A percentile compares a stretch with the other conserved stretches of the same genome.
Conservation (phyloP, 805 yeast species). For the Geotrichum ghanense region DNA sequence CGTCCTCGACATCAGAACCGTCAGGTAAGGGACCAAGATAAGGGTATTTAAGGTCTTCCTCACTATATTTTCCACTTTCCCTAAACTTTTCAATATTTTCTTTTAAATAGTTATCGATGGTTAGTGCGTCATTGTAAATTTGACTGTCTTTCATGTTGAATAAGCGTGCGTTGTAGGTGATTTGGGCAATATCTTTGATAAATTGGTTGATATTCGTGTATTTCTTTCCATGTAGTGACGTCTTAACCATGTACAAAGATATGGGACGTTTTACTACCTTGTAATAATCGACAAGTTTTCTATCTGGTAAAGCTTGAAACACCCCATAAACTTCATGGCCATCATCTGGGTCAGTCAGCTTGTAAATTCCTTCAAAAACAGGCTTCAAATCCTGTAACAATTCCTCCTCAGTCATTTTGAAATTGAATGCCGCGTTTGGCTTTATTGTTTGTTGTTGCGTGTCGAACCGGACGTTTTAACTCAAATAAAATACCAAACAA, state of each 20-base stretch:
- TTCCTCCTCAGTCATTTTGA: no score
- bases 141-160: constrained; percentile 63
- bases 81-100: constrained; percentile 39
- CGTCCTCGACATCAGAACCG: constrained; percentile 20
- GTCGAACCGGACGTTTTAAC: no score
- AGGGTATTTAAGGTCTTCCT: constrained; percentile 38
- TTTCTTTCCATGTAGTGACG: constrained; percentile 39
- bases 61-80: constrained; percentile 28
- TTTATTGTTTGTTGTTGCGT: background rate
- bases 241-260: constrained; percentile 58
- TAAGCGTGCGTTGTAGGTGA: constrained; percentile 81
- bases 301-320: constrained; percentile 64
- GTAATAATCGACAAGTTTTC: constrained; percentile 69
- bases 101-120: constrained; percentile 41
- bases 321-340: constrained; percentile 40
- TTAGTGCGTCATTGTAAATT: constrained; percentile 57
- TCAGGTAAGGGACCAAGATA: constrained; percentile 62
- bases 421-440: no score
- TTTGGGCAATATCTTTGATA: constrained; percentile 67
- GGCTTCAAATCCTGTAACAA: constrained; percentile 10
- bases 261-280: constrained; percentile 69
- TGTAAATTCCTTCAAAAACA: constrained; percentile 23
- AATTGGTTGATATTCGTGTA: constrained; percentile 60
- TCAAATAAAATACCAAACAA: no score
- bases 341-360: constrained; percentile 19